phyloP scores from a whole-genome alignment of 2,329 filamentous ascomycete species.

The Phyllosticta capitalensis region DNA sequence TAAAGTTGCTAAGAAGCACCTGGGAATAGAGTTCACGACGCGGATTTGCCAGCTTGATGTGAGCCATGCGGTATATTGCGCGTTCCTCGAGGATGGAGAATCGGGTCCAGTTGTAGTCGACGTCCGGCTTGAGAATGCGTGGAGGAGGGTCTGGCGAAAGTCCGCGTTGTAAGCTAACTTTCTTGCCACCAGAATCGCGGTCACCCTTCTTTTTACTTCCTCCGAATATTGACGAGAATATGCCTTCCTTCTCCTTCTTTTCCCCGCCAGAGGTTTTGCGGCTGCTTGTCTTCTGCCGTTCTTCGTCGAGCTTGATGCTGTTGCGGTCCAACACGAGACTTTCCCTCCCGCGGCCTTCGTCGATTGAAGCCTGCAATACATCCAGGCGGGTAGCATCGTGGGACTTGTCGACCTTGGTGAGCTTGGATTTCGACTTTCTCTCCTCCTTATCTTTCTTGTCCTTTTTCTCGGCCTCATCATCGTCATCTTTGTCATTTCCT shows the following conservation, averaged over 20 bases:
- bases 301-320: slow-evolving; percentile 63
- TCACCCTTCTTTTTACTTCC: slow-evolving; percentile 81
- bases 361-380: slow-evolving; percentile 78
- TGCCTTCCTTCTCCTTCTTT: slow-evolving; percentile 85
- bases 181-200: slow-evolving; percentile 64
- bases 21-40: slow-evolving; percentile 86
- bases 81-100: slow-evolving; percentile 93
- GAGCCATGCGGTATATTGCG: slow-evolving; percentile 96
- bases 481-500: slow-evolving; percentile 63
- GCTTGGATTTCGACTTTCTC: slow-evolving; percentile 51
- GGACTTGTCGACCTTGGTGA: slow-evolving; percentile 42
- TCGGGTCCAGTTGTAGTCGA: slow-evolving; percentile 93
- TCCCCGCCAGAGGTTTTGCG: slow-evolving; percentile 53
- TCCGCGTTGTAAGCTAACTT: slow-evolving; percentile 59
- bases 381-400: slow-evolving; percentile 80
- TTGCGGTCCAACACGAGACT: slow-evolving; percentile 78
- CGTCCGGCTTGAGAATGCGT: slow-evolving; percentile 67
- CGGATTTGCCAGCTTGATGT: slow-evolving; percentile 98
- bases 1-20: slow-evolving; percentile 95
- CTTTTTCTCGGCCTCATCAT: slow-evolving; percentile 49
- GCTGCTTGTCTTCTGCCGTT: slow-evolving; percentile 69
- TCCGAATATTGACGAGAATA: slow-evolving; percentile 92
- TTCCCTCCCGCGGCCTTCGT: slow-evolving; percentile 61
- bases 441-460: slow-evolving; percentile 33
- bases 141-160: slow-evolving; percentile 68